Base-by-base conservation (phyloP, 768 basidiomycete species). In the Tephrocybe sp. region DNA sequence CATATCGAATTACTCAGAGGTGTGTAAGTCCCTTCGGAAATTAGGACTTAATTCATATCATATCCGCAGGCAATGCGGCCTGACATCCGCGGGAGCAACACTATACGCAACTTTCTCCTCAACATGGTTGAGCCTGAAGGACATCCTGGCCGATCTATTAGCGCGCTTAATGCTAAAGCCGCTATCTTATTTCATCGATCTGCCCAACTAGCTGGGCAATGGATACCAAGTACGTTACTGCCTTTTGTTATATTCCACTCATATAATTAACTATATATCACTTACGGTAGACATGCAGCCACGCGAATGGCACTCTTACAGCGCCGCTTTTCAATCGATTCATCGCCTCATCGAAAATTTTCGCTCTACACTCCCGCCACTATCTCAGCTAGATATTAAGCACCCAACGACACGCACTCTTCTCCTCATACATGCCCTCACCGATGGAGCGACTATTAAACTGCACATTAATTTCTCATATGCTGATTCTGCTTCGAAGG, bases 181-280 rank as follows among this genome's bases (percentile, higher is more conserved):
- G 71, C 77, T 5, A 73, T 82, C 19, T 64, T 86, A 34, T 78
- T 83, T 48, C 83, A 83, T 56, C 72, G 76, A 19, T 78, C 84
- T 8, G 70, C 77, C 7, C 75, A 77, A 41, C 64, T 87, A 15
- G 73, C 75, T 6, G 76, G 73, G 5, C 74, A 75, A 55, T 76
- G 68, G 69, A 63, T 64, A 37, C 70, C 73, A 12, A 67, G 74
- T 76, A 55, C 45, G 72, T 61, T 29, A 30, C 44, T 47, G 12
- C 25, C 42, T 50, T 37, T 3, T 19, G 2, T 21, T 15, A 7
- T 21, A 23, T 39, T 18, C 37, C 45, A 43, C 29, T 24, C 21
- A 34, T 4, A 19, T 37, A 19, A 31, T 21, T 39, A 10, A 54
- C 18, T 25, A 29, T 12, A 36, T 34, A n/a, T 34, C 15, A 34